These are phyloP conservation scores for Tardiomyces digboiensis DNA, from an alignment of 1,139 yeast species.

Conservation along the genomic window DNA sequence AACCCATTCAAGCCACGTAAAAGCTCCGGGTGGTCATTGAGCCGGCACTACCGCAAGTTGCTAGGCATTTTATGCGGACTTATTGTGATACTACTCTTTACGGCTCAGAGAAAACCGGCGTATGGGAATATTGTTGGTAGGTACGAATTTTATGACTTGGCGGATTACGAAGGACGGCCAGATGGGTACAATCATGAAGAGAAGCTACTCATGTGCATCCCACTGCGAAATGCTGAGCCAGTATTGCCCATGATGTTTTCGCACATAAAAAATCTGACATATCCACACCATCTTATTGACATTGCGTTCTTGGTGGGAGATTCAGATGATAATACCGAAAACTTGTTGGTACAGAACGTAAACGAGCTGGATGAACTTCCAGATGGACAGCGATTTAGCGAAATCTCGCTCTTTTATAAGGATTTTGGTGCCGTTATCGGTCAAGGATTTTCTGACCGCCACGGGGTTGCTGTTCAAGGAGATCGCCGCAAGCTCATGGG, in stretches of 20 bases:
- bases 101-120: not conserved
- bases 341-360: slow-evolving; percentile 35
- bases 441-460: slow-evolving; percentile 77
- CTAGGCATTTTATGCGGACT: not conserved
- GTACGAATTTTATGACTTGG: slow-evolving; percentile 35
- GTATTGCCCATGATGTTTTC: slow-evolving; percentile 58
- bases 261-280: slow-evolving; percentile 49
- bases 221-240: slow-evolving; percentile 59
- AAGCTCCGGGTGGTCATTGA: not conserved
- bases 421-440: slow-evolving; percentile 66
- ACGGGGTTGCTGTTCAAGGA: slow-evolving; percentile 68
- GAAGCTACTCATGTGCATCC: slow-evolving; percentile 54
- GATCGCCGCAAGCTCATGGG: slow-evolving; percentile 68
- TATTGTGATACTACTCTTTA: not conserved
- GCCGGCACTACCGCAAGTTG: not conserved
- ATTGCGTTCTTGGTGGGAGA: slow-evolving; percentile 58
- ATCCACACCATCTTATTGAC: slow-evolving; percentile 59
- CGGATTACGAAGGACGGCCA: slow-evolving; percentile 38
- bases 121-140: not conserved
- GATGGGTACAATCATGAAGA: slow-evolving; percentile 52
- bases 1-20: not conserved
- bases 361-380: slow-evolving; percentile 40
- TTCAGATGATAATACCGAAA: slow-evolving; percentile 57
- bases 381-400: slow-evolving; percentile 48
- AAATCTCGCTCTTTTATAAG: slow-evolving; percentile 49